Conservation (phyloP, 2,329 filamentous ascomycete species). For the Aureobasidium sp. region DNA sequence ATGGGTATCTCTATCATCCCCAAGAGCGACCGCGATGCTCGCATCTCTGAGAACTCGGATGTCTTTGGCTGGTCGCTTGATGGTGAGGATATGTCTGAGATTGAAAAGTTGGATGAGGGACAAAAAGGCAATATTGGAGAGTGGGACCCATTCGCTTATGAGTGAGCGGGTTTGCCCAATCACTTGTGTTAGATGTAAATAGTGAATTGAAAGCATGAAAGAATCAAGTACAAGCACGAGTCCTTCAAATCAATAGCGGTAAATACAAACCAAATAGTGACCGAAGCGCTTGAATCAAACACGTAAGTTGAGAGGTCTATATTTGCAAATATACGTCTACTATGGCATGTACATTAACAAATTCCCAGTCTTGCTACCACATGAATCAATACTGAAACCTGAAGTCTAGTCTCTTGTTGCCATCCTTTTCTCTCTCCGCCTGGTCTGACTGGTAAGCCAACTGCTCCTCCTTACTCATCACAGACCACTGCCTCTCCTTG, state of each 20-base stretch:
- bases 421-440: slow-evolving; percentile 5
- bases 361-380: too few relatives aligned
- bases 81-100: slow-evolving; percentile 25
- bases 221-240: too few relatives aligned
- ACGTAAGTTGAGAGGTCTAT: background rate
- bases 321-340: background rate
- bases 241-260: too few relatives aligned
- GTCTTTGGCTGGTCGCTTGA: slow-evolving; percentile 30
- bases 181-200: background rate
- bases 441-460: slow-evolving; percentile 38
- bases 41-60: slow-evolving; percentile 29
- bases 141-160: slow-evolving; percentile 17
- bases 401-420: slow-evolving; percentile 12
- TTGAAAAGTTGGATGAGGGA: slow-evolving; percentile 27
- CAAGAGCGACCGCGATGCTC: slow-evolving; percentile 29
- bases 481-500: slow-evolving; percentile 40
- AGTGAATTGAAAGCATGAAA: background rate
- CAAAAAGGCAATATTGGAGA: slow-evolving; percentile 15
- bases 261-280: background rate
- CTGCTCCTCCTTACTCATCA: slow-evolving; percentile 38
- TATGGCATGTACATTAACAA: too few relatives aligned
- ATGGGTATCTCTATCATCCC: slow-evolving; percentile 51
- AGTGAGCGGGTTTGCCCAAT: background rate
- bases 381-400: slow-evolving; percentile 6
- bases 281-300: background rate